Base-by-base conservation (phyloP, 2,329 filamentous ascomycete genomes). In the Mollisiaceae sp. region DNA sequence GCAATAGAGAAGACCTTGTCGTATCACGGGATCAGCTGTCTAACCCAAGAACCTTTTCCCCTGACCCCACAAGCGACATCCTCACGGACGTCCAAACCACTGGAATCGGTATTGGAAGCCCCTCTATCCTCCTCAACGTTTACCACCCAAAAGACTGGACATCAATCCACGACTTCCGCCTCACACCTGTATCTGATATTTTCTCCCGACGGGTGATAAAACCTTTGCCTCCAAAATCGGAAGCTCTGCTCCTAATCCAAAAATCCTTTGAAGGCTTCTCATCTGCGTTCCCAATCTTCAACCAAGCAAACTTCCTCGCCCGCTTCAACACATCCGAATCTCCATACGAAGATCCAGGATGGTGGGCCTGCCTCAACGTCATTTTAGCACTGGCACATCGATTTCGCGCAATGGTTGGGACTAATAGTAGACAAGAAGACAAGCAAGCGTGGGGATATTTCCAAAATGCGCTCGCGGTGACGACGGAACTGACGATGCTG, bases 331-430 rank as follows among this genome's bases (percentile, higher is more conserved):
- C 67, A 20, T 24, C 43, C 12, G 59, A 66, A 15, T 43, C 56
- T 2, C 67, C 54, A 11, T 47, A 64, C 24, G 64, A 57, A 12
- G 62, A 70, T 50, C 66, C 71, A 39, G 60, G 63, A 5, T 73
- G 70, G 67, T 74, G 72, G 72, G 72, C 72, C 12, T 70, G 66
- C 45, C 35, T 74, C 9, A 74, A 74, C 38, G 69, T 74, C 39
- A 62, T 72, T 4, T 61, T 74, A 6, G 68, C 72, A n/a, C 60
- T 74, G 3, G 66, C 69, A 2, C 60, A 70, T 45, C 70, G 69
- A 24, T 72, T 70, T 24, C 59, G 57, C 9, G 57, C 32, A 0
- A 60, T 62, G 32, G 59, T 27, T 22, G 58, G 41, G 9, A 20
- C 50, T 12, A 54, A 67, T 14, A 55, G 41, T 15, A 18, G 20